Evolutionary conservation across 108 stramenopile genomes (phyloP).

Genomic region (Fragilaria crotonensis): DNA sequence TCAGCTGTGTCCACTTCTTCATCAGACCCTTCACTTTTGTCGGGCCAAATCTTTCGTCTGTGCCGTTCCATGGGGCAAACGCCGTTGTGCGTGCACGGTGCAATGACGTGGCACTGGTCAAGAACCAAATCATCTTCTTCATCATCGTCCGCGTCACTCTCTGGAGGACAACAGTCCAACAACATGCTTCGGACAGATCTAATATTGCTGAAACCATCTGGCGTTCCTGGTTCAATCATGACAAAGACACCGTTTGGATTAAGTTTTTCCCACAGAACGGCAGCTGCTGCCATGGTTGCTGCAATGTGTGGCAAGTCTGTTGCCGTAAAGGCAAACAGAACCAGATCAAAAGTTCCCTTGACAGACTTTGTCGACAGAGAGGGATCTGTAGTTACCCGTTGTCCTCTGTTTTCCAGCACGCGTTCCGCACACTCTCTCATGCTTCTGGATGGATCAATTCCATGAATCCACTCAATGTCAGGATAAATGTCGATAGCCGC

Average conservation of each 20-base stretch:
- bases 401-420: constrained; percentile 29
- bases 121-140: neutral
- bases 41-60: constrained; percentile 26
- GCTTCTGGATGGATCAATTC: constrained; percentile 63
- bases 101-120: constrained; percentile 69
- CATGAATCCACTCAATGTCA: constrained; percentile 76
- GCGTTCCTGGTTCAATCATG: constrained; percentile 80
- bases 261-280: constrained; percentile 64
- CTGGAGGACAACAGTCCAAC: constrained; percentile 69
- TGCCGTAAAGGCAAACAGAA: constrained; percentile 53
- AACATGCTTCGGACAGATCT: constrained; percentile 73
- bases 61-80: constrained; percentile 71
- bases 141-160: constrained; percentile 6
- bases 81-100: constrained; percentile 80
- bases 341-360: constrained; percentile 59
- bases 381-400: constrained; percentile 57
- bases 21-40: constrained; percentile 19
- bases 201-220: constrained; percentile 74
- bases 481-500: constrained; percentile 66
- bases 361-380: constrained; percentile 25
- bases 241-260: constrained; percentile 61
- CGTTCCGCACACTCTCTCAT: constrained; percentile 61
- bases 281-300: constrained; percentile 49
- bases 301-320: constrained; percentile 57
- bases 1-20: constrained; percentile 7